A percentile compares a stretch with the other conserved stretches of the same genome.
These are phyloP conservation scores for Mortierella hygrophila DNA, from an alignment of 192 early-diverging fungal species.

Conservation along the genomic window DNA sequence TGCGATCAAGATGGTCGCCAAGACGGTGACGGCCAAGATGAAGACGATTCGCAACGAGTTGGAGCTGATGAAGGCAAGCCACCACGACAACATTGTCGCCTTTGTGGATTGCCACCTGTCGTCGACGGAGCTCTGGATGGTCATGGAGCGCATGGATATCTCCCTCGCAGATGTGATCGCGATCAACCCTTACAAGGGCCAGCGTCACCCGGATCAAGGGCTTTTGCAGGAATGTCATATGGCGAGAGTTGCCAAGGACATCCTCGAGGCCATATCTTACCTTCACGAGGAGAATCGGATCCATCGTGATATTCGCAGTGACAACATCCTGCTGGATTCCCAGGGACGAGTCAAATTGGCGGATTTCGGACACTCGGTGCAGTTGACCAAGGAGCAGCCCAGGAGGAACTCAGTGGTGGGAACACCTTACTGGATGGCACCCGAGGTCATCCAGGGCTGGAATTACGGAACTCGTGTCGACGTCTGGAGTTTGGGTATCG, in stretches of 20 bases:
- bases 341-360: conserved; percentile 91
- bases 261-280: conserved; percentile 80
- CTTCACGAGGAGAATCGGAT: conserved; percentile 87
- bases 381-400: conserved; percentile 83
- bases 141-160: conserved; percentile 99
- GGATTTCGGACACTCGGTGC: conserved; percentile 97
- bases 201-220: conserved; percentile 46
- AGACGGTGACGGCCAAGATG: conserved; percentile 88
- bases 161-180: conserved; percentile 98
- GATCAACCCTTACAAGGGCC: conserved; percentile 69
- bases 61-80: conserved; percentile 88
- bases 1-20: conserved; percentile 94
- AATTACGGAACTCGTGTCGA: conserved; percentile 94
- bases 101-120: conserved; percentile 89
- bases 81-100: conserved; percentile 95
- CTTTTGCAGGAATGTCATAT: conserved; percentile 92
- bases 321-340: conserved; percentile 91
- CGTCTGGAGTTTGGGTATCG: conserved; percentile 94
- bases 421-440: conserved; percentile 99
- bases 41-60: conserved; percentile 93
- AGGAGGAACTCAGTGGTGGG: conserved; percentile 90
- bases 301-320: conserved; percentile 93
- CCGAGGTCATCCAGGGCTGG: conserved; percentile 93
- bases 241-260: conserved; percentile 89
- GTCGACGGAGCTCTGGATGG: conserved; percentile 91